Percentiles rank a stretch among this genome's conserved stretches.
These are phyloP conservation scores for Aspergillaceae sp. DNA, from an alignment of 2,329 filamentous ascomycete genomes.

Conservation along the genomic window DNA sequence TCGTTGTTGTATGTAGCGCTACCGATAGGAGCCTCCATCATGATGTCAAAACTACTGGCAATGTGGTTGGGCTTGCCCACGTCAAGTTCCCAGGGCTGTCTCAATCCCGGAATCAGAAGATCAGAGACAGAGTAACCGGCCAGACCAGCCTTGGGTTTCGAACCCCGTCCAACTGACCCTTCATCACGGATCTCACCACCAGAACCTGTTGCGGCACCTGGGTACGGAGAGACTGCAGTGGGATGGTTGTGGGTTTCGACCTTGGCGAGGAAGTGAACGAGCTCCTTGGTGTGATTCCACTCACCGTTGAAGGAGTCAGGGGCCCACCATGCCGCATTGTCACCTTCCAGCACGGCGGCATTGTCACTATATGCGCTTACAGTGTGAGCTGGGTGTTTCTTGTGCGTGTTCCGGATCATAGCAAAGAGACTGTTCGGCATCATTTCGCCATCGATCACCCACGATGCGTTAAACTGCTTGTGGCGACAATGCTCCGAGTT, in stretches of 20 bases:
- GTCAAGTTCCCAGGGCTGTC: slow-evolving; percentile 82
- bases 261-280: slow-evolving; percentile 80
- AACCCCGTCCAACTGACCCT: slow-evolving; percentile 86
- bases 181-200: slow-evolving; percentile 95
- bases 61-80: slow-evolving; percentile 86
- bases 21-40: slow-evolving; percentile 93
- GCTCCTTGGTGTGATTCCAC: slow-evolving; percentile 80
- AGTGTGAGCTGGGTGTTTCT: slow-evolving; percentile 66
- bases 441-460: slow-evolving; percentile 80
- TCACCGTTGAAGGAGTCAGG: slow-evolving; percentile 78
- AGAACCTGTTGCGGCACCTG: slow-evolving; percentile 88
- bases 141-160: slow-evolving; percentile 84
- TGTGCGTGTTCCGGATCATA: slow-evolving; percentile 95
- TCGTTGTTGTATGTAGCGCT: slow-evolving; percentile 97
- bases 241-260: slow-evolving; percentile 98
- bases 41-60: slow-evolving; percentile 89
- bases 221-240: slow-evolving; percentile 86
- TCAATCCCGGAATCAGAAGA: slow-evolving; percentile 74
- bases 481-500: slow-evolving; percentile 89
- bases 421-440: slow-evolving; percentile 78
- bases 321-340: slow-evolving; percentile 69
- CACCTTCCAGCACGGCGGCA: slow-evolving; percentile 78
- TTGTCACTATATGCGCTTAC: slow-evolving; percentile 97
- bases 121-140: slow-evolving; percentile 94
- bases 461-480: slow-evolving; percentile 94